phyloP scores from a whole-genome alignment of 768 basidiomycete genomes.

The Flagelloscypha sp. region DNA sequence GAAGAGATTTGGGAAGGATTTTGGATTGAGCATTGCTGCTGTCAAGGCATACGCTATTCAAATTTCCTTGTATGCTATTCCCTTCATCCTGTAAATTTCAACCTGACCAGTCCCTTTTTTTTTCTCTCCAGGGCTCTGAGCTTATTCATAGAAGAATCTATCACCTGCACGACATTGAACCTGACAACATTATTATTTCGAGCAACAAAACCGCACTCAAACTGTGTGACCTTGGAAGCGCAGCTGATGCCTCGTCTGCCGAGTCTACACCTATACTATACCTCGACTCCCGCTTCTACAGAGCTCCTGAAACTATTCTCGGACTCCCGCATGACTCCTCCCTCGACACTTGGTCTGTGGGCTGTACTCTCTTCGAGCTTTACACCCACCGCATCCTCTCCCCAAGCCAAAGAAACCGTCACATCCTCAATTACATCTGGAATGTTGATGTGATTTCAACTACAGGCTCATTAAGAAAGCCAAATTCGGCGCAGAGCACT shows the following conservation, averaged over 20 bases:
- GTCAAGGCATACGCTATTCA: conserved; percentile 99
- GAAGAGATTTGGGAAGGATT: conserved; percentile 96
- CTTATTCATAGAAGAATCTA: too few relatives aligned
- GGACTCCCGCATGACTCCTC: conserved; percentile 92
- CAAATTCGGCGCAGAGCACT: conserved; percentile 86
- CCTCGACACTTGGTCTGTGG: conserved; percentile 94
- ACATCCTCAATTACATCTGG: conserved; percentile 98
- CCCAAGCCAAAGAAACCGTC: conserved; percentile 94
- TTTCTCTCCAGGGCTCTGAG: too few relatives aligned
- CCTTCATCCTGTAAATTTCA: too few relatives aligned
- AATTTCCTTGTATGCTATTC: conserved; percentile 86
- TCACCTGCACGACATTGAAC: too few relatives aligned
- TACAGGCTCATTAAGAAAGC: conserved; percentile 91
- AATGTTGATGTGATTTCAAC: conserved; percentile 90
- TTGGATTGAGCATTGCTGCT: conserved; percentile 91
- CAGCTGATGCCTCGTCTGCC: conserved; percentile 88
- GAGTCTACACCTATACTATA: conserved; percentile 99
- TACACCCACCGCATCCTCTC: conserved; percentile 97
- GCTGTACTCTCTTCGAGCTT: conserved; percentile 92
- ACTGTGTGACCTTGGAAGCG: conserved; percentile 95
- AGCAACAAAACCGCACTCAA: conserved; percentile 90
- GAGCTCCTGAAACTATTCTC: conserved; percentile 97
- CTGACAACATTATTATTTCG: too few relatives aligned
- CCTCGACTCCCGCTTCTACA: conserved; percentile 94
- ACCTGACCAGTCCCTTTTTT: too few relatives aligned